Conservation (phyloP, 2,329 filamentous ascomycete genomes). For the Botrytis squamosa region DNA sequence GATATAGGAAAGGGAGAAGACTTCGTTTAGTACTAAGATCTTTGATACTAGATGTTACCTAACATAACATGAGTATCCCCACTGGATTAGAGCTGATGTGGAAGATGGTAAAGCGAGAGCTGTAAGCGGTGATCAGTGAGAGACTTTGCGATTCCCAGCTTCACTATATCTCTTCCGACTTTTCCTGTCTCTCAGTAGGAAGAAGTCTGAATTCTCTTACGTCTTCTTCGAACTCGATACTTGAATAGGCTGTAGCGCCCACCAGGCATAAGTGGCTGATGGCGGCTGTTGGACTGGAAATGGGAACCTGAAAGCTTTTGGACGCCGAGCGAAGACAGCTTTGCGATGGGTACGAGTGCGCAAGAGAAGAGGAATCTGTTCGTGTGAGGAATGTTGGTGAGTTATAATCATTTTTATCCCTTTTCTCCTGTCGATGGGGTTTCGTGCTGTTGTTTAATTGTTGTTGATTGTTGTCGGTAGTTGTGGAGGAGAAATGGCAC, state of each 20-base stretch:
- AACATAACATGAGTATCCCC: neutral
- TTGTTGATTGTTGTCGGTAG: no score
- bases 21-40: neutral
- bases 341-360: neutral
- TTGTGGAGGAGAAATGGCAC: neutral
- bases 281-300: no score
- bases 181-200: neutral
- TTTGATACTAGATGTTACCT: neutral
- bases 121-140: neutral
- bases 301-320: neutral
- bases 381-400: neutral
- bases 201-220: neutral
- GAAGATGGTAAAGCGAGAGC: neutral
- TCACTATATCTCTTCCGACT: neutral
- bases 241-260: neutral
- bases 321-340: neutral
- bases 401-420: neutral
- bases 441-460: no score
- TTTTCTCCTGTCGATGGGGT: neutral
- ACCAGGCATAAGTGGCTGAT: accelerated
- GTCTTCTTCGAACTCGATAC: neutral
- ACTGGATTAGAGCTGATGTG: neutral
- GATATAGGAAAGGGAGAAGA: neutral
- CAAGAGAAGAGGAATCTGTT: neutral
- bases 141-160: neutral